phyloP scores from a whole-genome alignment of 192 early-diverging fungal species.

The Dimargaris xerosporica region DNA sequence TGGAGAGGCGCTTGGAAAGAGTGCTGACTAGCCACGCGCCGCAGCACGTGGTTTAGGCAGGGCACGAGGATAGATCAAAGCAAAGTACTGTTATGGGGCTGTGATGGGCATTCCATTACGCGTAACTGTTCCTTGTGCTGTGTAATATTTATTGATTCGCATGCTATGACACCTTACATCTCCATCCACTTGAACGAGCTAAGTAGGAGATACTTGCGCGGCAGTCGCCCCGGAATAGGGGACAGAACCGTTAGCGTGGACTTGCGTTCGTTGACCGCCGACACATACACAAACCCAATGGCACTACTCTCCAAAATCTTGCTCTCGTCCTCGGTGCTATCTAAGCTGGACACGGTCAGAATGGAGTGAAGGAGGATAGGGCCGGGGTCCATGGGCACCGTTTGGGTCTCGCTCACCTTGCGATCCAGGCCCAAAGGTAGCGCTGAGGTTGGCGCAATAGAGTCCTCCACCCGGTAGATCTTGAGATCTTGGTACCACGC shows the following conservation, averaged over 20 bases:
- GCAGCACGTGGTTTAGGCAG: too few relatives aligned
- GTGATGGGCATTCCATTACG: too few relatives aligned
- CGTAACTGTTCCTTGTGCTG: too few relatives aligned
- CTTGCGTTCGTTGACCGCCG: constrained; percentile 61
- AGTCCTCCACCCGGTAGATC: constrained; percentile 62
- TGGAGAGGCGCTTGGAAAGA: too few relatives aligned
- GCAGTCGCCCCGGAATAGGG: constrained; percentile 77
- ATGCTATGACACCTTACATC: constrained; percentile 17
- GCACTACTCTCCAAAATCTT: constrained; percentile 48
- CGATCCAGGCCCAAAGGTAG: constrained; percentile 77
- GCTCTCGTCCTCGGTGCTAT: constrained; percentile 25
- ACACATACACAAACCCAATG: constrained; percentile 75
- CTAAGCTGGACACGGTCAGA: constrained; percentile 63
- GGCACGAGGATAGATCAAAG: too few relatives aligned
- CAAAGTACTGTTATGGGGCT: too few relatives aligned
- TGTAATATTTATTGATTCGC: too few relatives aligned
- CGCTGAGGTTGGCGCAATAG: constrained; percentile 74
- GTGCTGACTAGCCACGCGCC: too few relatives aligned
- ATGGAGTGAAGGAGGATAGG: constrained; percentile 75
- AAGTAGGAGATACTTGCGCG: constrained; percentile 67
- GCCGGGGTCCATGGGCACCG: constrained; percentile 62
- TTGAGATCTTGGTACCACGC: constrained; percentile 61
- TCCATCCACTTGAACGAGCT: constrained; percentile 90
- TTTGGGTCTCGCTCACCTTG: constrained; percentile 58
- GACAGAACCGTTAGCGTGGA: constrained; percentile 67